These are phyloP conservation scores for Pulveroboletus frians DNA, from an alignment of 768 basidiomycete species.

Conservation along the genomic window DNA sequence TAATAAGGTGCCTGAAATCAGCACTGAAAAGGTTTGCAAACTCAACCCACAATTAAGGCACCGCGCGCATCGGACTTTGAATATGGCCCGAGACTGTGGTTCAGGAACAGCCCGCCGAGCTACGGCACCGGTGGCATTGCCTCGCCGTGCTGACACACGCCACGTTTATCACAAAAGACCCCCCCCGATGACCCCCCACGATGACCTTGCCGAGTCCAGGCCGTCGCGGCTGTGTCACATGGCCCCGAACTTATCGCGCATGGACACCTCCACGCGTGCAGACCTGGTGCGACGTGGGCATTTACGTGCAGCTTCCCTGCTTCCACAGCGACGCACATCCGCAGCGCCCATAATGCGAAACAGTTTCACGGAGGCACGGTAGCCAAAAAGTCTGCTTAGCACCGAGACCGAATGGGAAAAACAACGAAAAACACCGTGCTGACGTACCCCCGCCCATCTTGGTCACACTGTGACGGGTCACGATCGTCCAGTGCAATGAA, in stretches of 20 bases:
- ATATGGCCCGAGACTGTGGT: constrained; percentile 18
- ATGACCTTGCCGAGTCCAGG: constrained; percentile 5
- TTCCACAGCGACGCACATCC: not conserved
- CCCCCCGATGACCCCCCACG: constrained; percentile 19
- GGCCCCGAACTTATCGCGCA: constrained; percentile 8
- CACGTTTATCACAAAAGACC: constrained; percentile 13
- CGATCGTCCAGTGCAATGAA: not conserved
- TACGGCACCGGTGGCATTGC: constrained; percentile 31
- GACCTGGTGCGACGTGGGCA: constrained; percentile 4
- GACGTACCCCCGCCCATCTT: too few species aligned
- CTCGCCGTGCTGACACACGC: constrained; percentile 13
- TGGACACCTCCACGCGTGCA: not conserved
- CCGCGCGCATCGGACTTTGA: constrained; percentile 31
- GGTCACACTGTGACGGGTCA: not conserved
- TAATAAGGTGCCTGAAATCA: constrained; percentile 34
- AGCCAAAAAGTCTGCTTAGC: constrained; percentile 6
- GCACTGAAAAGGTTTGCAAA: constrained; percentile 27
- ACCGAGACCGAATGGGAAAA: too few species aligned
- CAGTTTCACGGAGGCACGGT: constrained; percentile 1
- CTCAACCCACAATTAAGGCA: constrained; percentile 34
- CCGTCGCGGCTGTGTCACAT: constrained; percentile 1
- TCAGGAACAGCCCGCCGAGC: constrained; percentile 34
- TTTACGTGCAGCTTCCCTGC: not conserved
- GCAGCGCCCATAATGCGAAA: constrained; percentile 5
- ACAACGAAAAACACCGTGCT: too few species aligned